Evolutionary conservation across 768 basidiomycete species (phyloP).

Genomic region (Artomyces pyxidatus): DNA sequence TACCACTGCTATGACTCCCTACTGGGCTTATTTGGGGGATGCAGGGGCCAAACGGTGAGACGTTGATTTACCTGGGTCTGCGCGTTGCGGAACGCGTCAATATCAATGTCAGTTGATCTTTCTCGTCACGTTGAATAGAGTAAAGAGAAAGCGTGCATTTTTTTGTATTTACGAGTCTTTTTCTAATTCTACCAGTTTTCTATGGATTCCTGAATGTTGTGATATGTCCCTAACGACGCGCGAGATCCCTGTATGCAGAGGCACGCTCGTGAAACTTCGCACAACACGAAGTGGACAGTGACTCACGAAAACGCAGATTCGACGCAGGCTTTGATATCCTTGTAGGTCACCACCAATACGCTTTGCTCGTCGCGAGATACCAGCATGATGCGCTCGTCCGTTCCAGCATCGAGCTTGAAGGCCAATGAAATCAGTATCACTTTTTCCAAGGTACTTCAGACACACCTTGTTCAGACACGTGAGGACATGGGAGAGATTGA

Average conservation of each 20-base stretch:
- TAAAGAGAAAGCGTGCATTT: too few species aligned
- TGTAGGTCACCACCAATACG: slow-evolving; percentile 89
- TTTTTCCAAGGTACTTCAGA: not conserved
- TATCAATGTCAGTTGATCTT: too few species aligned
- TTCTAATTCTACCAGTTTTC: slow-evolving; percentile 17
- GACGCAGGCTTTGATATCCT: slow-evolving; percentile 81
- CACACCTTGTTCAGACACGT: slow-evolving; percentile 88
- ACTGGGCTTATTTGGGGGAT: too few species aligned
- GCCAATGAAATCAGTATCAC: not conserved
- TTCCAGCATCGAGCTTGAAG: slow-evolving; percentile 81
- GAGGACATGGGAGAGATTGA: slow-evolving; percentile 87
- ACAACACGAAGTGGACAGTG: not conserved
- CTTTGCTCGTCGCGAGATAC: slow-evolving; percentile 93
- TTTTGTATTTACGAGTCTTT: slow-evolving; percentile 14
- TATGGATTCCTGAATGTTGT: not conserved
- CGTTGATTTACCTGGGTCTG: too few species aligned
- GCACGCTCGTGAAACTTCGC: not conserved
- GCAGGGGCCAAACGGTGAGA: too few species aligned
- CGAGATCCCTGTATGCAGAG: slow-evolving; percentile 9
- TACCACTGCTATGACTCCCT: too few species aligned
- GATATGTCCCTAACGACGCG: slow-evolving; percentile 4
- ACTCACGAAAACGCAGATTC: slow-evolving; percentile 78
- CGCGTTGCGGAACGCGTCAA: too few species aligned
- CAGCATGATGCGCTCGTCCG: slow-evolving; percentile 92
- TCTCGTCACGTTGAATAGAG: too few species aligned